phyloP scores from a whole-genome alignment of 441 rosid species.

The Manihot esculenta region DNA sequence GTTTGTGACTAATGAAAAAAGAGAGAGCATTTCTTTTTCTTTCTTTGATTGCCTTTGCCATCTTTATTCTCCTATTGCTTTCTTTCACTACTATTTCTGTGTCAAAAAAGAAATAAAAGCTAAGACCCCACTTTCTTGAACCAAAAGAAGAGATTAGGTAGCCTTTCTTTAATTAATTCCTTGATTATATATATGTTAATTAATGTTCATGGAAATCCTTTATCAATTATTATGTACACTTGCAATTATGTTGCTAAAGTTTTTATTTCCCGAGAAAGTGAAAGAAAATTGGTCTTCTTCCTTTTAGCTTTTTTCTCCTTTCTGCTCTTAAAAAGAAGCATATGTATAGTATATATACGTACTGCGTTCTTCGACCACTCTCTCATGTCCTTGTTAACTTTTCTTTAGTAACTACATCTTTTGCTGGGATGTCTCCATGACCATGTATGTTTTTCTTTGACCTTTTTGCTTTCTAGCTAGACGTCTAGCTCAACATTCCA shows the following conservation, averaged over 20 bases:
- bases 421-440: neutral
- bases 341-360: neutral
- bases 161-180: conserved; percentile 30
- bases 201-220: conserved; percentile 4
- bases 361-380: neutral
- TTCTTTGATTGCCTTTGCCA: conserved; percentile 2
- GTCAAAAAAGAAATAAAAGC: neutral
- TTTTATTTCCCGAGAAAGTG: too few relatives aligned
- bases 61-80: neutral
- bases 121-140: conserved; percentile 8
- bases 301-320: too few relatives aligned
- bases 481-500: conserved; percentile 9
- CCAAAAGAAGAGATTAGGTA: neutral
- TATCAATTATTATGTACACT: neutral
- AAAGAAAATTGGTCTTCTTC: too few relatives aligned
- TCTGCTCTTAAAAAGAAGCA: too few relatives aligned
- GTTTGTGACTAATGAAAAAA: conserved; percentile 6
- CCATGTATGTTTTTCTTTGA: neutral
- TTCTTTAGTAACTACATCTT: neutral
- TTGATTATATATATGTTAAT: neutral
- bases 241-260: too few relatives aligned
- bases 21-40: conserved; percentile 3
- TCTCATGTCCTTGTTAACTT: neutral
- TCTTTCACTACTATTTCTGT: neutral
- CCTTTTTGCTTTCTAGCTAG: neutral